Evolutionary conservation across 345 rosid species (phyloP), one percentile per base, ranked within the genome.

Genomic region (Euphorbia lathyris): DNA sequence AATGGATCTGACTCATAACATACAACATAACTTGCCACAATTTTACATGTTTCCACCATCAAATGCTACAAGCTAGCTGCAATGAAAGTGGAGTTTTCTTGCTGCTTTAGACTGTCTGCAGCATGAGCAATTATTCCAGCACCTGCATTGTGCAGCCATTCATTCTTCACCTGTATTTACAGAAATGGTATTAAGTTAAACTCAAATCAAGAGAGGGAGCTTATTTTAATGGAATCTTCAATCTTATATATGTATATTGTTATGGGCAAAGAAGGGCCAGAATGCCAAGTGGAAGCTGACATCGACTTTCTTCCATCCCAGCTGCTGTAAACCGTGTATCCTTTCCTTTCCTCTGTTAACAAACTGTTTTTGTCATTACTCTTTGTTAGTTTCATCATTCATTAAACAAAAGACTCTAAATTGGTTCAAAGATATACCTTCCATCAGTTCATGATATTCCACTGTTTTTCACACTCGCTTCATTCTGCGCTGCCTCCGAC

Each of bases 221-320:
- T 22, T n/a, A 60, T n/a, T 19, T 6, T 11, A 73, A 71, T 23
- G 5, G 0, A 45, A 67, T 36, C n/a, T n/a, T n/a, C n/a, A 66
- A 55, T 66, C 56, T 22, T 4, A 62, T 84, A 92, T 97, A 29
- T 95, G 97, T 43, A 95, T 90, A 78, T 95, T 92, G 80, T 95
- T 92, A 66, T 95, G 97, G 29, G 99, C 99, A 66, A 92, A 86
- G 84, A 90, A 95, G 36, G 97, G 93, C 99, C 93, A 95, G 71
- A 88, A 75, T 0, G 99, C 79, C 0, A 97, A 92, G 75, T 90
- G 97, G 78, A 95, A 92, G 82, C 96, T 95, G 80, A 95, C 99
- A 72, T 92, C 99, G 2, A 94, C 93, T 81, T 92, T 94, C 72
- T 82, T 94, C 99, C 99, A 94, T 62, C 97, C 97, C 67, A 90